Conservation (phyloP, 441 rosid genomes). For the Syzygium malaccense region DNA sequence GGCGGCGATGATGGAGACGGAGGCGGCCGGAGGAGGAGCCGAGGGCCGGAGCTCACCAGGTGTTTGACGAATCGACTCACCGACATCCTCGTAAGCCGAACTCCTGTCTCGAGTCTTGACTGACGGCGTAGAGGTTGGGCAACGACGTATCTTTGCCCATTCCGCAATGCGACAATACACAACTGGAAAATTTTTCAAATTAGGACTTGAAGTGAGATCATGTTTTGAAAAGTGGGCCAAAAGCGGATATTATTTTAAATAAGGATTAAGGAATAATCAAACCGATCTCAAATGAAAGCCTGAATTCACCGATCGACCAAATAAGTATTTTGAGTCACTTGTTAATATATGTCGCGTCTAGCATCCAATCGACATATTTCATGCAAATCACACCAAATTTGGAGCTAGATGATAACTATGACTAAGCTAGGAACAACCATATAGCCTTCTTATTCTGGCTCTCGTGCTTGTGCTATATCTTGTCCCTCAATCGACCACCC, state of each 20-base stretch:
- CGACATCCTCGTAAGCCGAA: constrained; percentile 20
- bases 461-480: background rate
- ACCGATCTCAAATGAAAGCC: background rate
- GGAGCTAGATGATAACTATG: accelerated
- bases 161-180: background rate
- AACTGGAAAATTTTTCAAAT: background rate
- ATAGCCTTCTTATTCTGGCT: background rate
- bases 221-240: accelerated
- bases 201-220: accelerated
- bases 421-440: background rate
- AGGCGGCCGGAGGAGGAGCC: constrained; percentile 21
- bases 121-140: background rate
- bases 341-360: accelerated
- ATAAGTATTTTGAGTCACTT: accelerated
- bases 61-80: constrained; percentile 56
- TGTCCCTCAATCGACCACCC: accelerated
- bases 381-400: background rate
- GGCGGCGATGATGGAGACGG: constrained; percentile 9
- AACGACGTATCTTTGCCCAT: background rate
- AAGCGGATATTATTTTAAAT: background rate
- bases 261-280: accelerated
- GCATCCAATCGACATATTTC: accelerated
- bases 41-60: constrained; percentile 25
- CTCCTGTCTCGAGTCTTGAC: background rate
- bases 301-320: accelerated